Evolutionary conservation across 495 filamentous ascomycete genomes (phyloP), one percentile per base, ranked within the genome.

Genomic region (Schizothecium vesticola): DNA sequence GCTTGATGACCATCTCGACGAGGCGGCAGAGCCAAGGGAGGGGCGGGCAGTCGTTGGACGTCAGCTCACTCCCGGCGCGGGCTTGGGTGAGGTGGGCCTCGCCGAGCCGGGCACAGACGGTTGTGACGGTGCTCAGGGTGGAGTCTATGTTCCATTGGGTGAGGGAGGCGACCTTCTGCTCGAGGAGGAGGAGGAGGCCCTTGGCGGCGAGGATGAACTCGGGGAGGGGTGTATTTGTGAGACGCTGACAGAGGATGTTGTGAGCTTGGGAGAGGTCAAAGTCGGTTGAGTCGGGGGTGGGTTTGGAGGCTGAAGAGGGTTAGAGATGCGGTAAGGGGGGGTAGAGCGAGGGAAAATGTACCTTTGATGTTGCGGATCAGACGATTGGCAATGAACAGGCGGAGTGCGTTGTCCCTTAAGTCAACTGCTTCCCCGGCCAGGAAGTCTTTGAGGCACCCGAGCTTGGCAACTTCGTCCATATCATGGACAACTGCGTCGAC

Each of bases 91-190:
- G 8, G 1, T 59, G 24, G 12, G 28, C 10, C 16, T 6, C 19
- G 43, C 6, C 43, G 13, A 77, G 78, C 10, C 3, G 1, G 21
- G 84, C 86, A 67, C 85, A 84, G 58, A 85, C 76, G 23, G 81
- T 77, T 5, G 85, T 79, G 60, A 92, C 86, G 31, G 81, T 81
- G 36, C 83, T 80, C 63, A 93, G 77, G 22, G 87, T 84, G 51
- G 77, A 80, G 65, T 92, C 91, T 68, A 92, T 86, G 74, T 91
- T 90, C 80, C 84, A 90, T 72, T 93, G 90, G 0, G 83, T 82
- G 69, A 92, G 85, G 29, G 82, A 78, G 26, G 81, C 74, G 56
- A 80, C 76, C 65, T 82, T 81, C 59, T 80, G 83, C 71, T 86
- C 86, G 28, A 92, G 82, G 26, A 91, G 80, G n/a, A 86, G 73